A percentile compares a stretch with the other conserved stretches of the same genome.
phyloP scores from a whole-genome alignment of 805 yeast genomes.

The Cyberlindnera maclurae region DNA sequence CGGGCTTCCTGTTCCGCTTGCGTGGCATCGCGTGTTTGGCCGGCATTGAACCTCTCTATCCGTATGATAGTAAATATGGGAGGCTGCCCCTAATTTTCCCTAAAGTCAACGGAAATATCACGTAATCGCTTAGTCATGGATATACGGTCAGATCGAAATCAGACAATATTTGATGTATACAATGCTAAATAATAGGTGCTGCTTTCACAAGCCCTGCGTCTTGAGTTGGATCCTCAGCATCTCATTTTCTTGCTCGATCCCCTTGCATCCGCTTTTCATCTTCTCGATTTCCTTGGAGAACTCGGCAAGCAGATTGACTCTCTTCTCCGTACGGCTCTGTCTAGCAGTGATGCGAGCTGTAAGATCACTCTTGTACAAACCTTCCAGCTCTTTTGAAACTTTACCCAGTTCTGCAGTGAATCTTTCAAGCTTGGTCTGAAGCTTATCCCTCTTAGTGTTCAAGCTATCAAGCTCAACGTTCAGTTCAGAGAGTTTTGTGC shows the following conservation, averaged over 20 bases:
- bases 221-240: constrained; percentile 4
- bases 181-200: neutral
- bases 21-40: constrained; percentile 2
- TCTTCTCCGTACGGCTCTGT: constrained; percentile 16
- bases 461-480: constrained; percentile 26
- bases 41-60: neutral
- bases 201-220: neutral
- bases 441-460: constrained; percentile 28
- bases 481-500: constrained; percentile 19
- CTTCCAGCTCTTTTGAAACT: constrained; percentile 12
- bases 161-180: neutral
- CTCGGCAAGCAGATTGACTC: constrained; percentile 18
- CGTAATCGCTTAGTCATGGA: too few species aligned
- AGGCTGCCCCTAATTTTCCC: too few species aligned
- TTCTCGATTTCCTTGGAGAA: constrained; percentile 22
- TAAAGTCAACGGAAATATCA: too few species aligned
- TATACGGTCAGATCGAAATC: too few species aligned
- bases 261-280: constrained; percentile 13
- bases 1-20: constrained; percentile 21
- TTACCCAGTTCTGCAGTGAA: constrained; percentile 16
- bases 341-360: constrained; percentile 13
- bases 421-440: constrained; percentile 26
- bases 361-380: constrained; percentile 11
- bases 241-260: constrained; percentile 16
- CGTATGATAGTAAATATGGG: too few species aligned